Evolutionary conservation across 2,329 filamentous ascomycete genomes (phyloP), one percentile per base, ranked within the genome.

Genomic region (Coniosporium tulheliwenetii): DNA sequence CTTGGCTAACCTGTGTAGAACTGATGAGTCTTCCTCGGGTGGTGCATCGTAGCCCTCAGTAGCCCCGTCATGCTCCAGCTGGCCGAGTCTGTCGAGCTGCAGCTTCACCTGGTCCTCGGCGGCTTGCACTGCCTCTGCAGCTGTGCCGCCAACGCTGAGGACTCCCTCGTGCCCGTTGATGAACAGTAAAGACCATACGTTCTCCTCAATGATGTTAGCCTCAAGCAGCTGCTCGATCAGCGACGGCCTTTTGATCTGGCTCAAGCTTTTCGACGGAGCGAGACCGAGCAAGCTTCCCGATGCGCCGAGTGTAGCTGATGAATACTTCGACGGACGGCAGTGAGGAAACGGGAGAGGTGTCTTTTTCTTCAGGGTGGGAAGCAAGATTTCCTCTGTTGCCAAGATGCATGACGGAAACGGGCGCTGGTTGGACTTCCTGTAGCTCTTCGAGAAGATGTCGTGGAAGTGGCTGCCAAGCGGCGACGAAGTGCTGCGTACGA

Each of bases 251-350:
- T 48, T 43, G 5, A 50, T 48, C 31, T 52, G 54, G 13, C 52
- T 47, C 15, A 57, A 46, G 30, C 46, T 42, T 7, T 45, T 39
- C 2, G 48, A 46, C 4, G 52, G 53, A 7, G 49, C 47, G 7
- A 58, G 50, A n/a, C 55, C 55, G n/a, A 58, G 48, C 5, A 51
- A 41, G 26, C 47, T 49, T 16, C 55, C 55, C 7, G 50, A 53
- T 8, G 44, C 36, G 8, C 39, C 40, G 12, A 57, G 52, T 10
- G 52, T 57, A n/a, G 47, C 43, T 16, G 38, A 40, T 3, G 51
- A 51, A 19, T 45, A 49, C 36, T 53, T 54, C 1, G 48, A 43
- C 2, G 55, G 52, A 16, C 46, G 46, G 42, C 54, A 57, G 38
- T 54, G 47, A 12, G 53, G 45, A 30, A 57, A 50, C 1, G 43